Conservation (phyloP, 805 yeast species). For the Saturnispora besseyi region DNA sequence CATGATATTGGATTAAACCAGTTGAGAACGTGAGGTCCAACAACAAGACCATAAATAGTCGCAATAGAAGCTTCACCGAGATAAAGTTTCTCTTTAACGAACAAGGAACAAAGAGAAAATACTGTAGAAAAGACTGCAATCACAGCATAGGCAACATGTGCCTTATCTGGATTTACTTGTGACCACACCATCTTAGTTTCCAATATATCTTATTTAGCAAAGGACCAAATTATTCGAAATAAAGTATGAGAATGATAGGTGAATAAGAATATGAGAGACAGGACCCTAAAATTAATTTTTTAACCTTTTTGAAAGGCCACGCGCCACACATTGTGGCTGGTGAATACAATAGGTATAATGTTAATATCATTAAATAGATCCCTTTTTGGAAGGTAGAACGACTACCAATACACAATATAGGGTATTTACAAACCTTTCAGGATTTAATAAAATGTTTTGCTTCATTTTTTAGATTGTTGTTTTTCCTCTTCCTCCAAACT, state of each 20-base stretch:
- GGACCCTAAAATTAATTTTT: background rate
- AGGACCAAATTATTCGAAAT: background rate
- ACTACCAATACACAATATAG: too few species aligned
- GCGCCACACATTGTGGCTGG: background rate
- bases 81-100: conserved; percentile 49
- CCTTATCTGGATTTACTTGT: conserved; percentile 25
- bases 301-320: background rate
- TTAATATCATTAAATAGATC: too few species aligned
- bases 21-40: conserved; percentile 49
- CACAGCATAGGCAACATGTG: conserved; percentile 42
- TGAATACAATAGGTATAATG: background rate
- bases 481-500: too few species aligned
- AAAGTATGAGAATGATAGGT: background rate
- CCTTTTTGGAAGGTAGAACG: too few species aligned
- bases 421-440: too few species aligned
- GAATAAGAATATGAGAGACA: background rate
- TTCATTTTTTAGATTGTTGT: too few species aligned
- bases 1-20: conserved; percentile 52
- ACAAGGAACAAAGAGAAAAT: conserved; percentile 49
- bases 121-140: conserved; percentile 51
- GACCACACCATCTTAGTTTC: conserved; percentile 25
- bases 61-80: conserved; percentile 65
- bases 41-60: conserved; percentile 49
- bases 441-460: too few species aligned
- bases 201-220: conserved; percentile 1